These are phyloP conservation scores for Cicer yamashitae DNA, from an alignment of 306 rosid species.

Conservation along the genomic window DNA sequence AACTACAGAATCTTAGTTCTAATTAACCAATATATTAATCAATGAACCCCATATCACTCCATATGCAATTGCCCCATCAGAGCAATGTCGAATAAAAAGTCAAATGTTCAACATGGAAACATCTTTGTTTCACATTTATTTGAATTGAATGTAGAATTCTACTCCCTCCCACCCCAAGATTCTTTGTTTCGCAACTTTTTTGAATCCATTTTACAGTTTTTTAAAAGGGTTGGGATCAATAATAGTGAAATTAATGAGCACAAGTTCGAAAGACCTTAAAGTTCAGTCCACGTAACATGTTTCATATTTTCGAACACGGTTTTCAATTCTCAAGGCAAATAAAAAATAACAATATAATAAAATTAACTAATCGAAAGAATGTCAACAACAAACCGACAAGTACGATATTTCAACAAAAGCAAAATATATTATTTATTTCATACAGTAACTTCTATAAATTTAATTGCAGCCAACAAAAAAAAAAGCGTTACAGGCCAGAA, in stretches of 20 bases:
- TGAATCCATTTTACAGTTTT: not conserved
- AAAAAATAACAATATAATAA: not conserved
- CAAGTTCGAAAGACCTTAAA: constrained; percentile 24
- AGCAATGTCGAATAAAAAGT: not conserved
- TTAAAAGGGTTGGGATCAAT: not conserved
- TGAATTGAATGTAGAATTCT: constrained; percentile 28
- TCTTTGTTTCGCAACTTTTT: not conserved
- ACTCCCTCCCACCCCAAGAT: constrained; percentile 14
- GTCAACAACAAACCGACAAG: not conserved
- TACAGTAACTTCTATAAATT: not conserved
- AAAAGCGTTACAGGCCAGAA: not conserved
- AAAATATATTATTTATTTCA: not conserved
- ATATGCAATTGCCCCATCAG: not conserved
- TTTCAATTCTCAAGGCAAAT: not conserved
- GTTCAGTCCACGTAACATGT: constrained; percentile 20
- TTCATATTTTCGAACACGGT: constrained; percentile 14
- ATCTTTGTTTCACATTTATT: constrained; percentile 27
- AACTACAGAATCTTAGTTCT: constrained; percentile 26
- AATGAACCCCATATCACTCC: not conserved
- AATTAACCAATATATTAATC: not conserved
- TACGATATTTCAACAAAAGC: not conserved
- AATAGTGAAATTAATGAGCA: not conserved
- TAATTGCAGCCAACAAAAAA: not conserved
- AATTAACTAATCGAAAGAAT: constrained; percentile 6
- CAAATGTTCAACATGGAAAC: not conserved